Evolutionary conservation across 176 grass and related monocot species (phyloP), one percentile per base, ranked within the genome.

Genomic region (Poa pratensis): DNA sequence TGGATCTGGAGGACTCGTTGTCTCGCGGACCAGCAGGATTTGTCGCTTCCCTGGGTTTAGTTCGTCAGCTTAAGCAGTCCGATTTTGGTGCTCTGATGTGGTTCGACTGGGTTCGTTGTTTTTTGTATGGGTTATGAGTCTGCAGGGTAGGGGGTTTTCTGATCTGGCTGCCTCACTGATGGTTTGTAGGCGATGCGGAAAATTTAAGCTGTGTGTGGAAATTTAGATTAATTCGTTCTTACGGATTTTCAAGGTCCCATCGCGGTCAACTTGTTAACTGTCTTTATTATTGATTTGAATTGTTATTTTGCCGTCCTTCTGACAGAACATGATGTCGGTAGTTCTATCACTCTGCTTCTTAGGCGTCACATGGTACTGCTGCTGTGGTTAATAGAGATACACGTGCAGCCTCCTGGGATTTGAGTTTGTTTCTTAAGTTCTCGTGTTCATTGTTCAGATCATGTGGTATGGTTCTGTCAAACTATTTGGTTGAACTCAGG

Each of bases 1-100:
- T 84, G 46, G 83, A 86, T 82, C 87, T 88, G 73, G 72, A 59
- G 11, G 30, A 2, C 16, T 13, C n/a, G 17, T 52, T 11, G 64
- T 64, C 30, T 28, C 14, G 23, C 57, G 45, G 20, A 20, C 18
- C 61, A 43, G 6, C 73, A 53, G n/a, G 10, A 37, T 14, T 63
- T 34, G 17, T 45, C 13, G 20, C 20, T 27, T 7, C 54, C 9
- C 10, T 32, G 6, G 26, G 51, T 19, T 57, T 53, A 58, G 34
- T 37, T 19, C 14, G 9, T 79, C 66, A 16, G 55, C 34, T 15
- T 42, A 37, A 15, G 82, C 81, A 1, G 60, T 75, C 50, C 22
- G 9, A 51, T 30, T 79, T 65, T 18, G 7, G 22, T 24, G 46
- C 82, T 15, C 78, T 28, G 69, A 23, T 54, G 34, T 19, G 7